Percentiles rank a stretch among this genome's conserved stretches.
Conservation (phyloP, 2,329 filamentous ascomycete genomes). For the Paradendryphiella salina region DNA sequence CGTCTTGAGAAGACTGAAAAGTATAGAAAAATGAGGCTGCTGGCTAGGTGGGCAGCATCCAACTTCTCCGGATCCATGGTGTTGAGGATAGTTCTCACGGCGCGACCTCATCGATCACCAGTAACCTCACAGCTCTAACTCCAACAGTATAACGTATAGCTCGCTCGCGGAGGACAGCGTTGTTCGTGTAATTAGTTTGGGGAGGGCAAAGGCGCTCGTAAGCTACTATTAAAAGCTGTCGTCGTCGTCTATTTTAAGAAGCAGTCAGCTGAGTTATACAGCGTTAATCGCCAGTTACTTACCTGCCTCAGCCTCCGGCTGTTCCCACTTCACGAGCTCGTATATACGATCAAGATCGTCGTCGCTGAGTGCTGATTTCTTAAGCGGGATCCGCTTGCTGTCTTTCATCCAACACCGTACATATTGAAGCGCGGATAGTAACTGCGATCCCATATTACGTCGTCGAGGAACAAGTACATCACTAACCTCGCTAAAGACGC, state of each 20-base stretch:
- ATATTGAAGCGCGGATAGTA: background rate
- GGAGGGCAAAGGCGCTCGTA: too few relatives aligned
- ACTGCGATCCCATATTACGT: background rate
- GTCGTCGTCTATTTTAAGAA: too few relatives aligned
- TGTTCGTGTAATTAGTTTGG: too few relatives aligned
- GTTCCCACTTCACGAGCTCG: background rate
- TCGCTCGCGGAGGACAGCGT: too few relatives aligned
- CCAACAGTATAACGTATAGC: too few relatives aligned
- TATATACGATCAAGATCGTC: background rate
- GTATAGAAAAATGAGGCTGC: background rate
- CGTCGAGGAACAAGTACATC: background rate
- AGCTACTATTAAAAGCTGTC: too few relatives aligned
- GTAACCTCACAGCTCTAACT: too few relatives aligned
- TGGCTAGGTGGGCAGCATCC: background rate
- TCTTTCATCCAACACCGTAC: background rate
- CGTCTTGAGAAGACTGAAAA: background rate
- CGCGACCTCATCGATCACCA: background rate
- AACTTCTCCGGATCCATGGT: background rate
- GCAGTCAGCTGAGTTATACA: too few relatives aligned
- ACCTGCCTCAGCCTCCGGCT: too few relatives aligned
- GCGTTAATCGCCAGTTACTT: too few relatives aligned
- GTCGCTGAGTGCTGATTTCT: background rate
- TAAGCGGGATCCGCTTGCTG: background rate
- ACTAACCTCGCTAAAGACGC: background rate
- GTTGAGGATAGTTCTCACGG: too few relatives aligned